Evolutionary conservation across 2,329 filamentous ascomycete species (phyloP), one percentile per base, ranked within the genome.

Genomic region (Ceratocystiopsis sp.): DNA sequence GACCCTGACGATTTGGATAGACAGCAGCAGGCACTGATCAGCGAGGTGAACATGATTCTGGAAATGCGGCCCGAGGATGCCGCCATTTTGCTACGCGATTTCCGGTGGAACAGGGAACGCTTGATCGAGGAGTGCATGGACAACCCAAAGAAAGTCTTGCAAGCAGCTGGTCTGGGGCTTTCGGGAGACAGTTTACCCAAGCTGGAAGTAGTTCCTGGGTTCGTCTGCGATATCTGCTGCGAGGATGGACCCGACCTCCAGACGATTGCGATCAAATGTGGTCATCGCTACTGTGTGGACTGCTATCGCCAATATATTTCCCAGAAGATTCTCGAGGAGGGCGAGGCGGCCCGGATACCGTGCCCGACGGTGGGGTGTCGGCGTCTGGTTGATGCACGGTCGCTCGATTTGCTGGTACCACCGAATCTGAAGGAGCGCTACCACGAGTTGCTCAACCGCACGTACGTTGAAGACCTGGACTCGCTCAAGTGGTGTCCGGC

Each of bases 71-170:
- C 84, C 53, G 91, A 96, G 61, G 84, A 91, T 49, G 79, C 84
- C 0, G 89, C 87, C 19, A 95, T 98, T 42, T 68, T 98, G 36
- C 67, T 98, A 46, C 80, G 91, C 39, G 75, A 91, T 61, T 84
- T 84, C 53, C 75, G 86, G 55, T 98, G 91, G 91, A 96, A 96
- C 61, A 91, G 94, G 59, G 91, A 98, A 58, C 78, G 84, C 35
- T 61, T 98, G 51, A 87, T 96, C 45, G 91, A 98, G 55, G 79
- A 85, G 50, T 96, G 96, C 61, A 95, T 98, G 87, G 89, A 98
- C 50, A 74, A 75, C 41, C 78, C 82, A 4, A 76, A 82, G 46
- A 75, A 80, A 55, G 75, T 91, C 2, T 65, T 96, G 33, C 86
- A 94, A 54, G 78, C 78, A 47, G 87, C 89, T 14, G 91, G 91